Evolutionary conservation across 495 filamentous ascomycete genomes (phyloP).

Genomic region (Xylaria acuta): DNA sequence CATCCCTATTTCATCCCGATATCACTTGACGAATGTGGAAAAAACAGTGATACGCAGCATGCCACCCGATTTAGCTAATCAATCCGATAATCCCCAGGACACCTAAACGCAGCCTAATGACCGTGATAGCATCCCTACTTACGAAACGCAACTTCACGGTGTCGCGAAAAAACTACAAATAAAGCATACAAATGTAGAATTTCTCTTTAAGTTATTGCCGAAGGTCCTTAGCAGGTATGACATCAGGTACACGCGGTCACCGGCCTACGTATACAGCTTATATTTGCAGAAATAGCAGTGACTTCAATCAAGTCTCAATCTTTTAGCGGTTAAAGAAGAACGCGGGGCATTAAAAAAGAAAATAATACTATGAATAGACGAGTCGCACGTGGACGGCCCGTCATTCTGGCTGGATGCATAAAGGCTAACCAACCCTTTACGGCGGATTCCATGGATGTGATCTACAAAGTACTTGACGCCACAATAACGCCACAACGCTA

Average conservation of each 20-base stretch:
- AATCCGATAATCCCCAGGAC: neutral
- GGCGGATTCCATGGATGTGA: too few species aligned
- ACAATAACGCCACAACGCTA: too few species aligned
- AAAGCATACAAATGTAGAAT: neutral
- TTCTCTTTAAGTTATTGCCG: neutral
- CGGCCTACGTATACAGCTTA: neutral
- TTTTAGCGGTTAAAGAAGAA: neutral
- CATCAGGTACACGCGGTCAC: neutral
- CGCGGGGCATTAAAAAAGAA: neutral
- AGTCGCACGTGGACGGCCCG: too few species aligned
- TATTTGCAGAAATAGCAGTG: neutral
- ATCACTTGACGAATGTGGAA: neutral
- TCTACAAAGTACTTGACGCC: too few species aligned
- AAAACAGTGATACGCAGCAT: neutral
- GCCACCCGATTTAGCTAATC: neutral
- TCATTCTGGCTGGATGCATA: too few species aligned
- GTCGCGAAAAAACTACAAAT: neutral
- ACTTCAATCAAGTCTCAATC: neutral
- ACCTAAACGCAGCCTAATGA: neutral
- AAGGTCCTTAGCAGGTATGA: neutral
- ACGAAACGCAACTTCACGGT: neutral
- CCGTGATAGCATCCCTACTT: neutral
- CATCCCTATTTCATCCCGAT: neutral
- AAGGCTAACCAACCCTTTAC: too few species aligned
- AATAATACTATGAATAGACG: neutral